Conservation (phyloP, 108 stramenopile genomes). For the Nannochloropsis oceanica region DNA sequence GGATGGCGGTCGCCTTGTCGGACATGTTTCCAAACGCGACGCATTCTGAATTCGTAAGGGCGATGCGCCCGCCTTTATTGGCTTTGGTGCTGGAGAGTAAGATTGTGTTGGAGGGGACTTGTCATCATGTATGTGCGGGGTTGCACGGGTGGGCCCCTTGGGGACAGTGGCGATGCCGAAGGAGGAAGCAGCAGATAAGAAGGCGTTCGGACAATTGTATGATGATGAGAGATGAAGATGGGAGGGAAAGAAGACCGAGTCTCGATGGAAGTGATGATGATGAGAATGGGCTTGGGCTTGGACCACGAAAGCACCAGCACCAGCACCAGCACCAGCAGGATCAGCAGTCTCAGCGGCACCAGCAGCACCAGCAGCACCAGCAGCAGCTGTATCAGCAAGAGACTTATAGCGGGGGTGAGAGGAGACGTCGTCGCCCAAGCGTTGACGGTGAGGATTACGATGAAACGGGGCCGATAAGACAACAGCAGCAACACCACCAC, state of each 20-base stretch:
- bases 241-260: background rate
- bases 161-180: no score
- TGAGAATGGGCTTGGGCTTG: no score
- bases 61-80: background rate
- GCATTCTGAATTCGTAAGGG: background rate
- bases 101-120: background rate
- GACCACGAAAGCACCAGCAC: background rate
- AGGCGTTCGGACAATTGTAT: background rate
- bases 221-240: background rate
- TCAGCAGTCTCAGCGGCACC: background rate
- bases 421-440: background rate
- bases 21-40: background rate
- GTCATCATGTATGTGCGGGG: background rate
- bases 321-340: background rate
- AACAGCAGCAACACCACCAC: background rate
- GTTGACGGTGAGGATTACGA: background rate
- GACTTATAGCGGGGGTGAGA: background rate
- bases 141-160: background rate
- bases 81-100: background rate
- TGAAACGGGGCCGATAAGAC: background rate
- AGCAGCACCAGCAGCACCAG: background rate
- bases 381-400: background rate
- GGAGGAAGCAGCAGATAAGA: background rate
- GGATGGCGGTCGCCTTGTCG: background rate
- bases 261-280: no score